Conservation (phyloP, 2,329 filamentous ascomycete species). For the Tolypocladium pustulatum region DNA sequence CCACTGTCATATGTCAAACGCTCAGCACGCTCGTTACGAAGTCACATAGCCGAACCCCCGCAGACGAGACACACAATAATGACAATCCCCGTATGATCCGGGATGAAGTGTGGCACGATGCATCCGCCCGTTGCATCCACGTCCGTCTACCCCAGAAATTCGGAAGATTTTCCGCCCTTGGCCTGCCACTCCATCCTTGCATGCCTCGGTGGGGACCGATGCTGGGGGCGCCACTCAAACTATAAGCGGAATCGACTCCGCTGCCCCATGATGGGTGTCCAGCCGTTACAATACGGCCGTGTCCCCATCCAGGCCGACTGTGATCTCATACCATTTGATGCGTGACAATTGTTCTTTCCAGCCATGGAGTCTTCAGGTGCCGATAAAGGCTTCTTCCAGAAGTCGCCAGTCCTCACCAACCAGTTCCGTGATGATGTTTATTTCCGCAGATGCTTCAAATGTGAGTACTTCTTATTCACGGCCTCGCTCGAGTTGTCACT, state of each 20-base stretch:
- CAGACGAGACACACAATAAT: background rate
- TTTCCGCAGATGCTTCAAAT: constrained; percentile 38
- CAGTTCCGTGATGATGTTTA: constrained; percentile 46
- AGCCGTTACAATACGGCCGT: background rate
- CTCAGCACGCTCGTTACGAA: too few species aligned
- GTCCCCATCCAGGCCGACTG: background rate
- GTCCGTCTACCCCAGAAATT: background rate
- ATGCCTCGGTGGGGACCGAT: background rate
- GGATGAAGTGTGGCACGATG: background rate
- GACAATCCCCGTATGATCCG: background rate
- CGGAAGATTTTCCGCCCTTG: background rate
- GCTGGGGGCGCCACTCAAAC: background rate
- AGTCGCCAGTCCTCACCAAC: constrained; percentile 39
- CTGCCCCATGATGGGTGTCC: background rate
- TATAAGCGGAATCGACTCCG: background rate
- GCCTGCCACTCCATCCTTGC: background rate
- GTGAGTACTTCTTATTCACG: constrained; percentile 22
- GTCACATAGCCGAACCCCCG: background rate
- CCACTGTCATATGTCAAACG: background rate
- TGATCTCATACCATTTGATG: background rate
- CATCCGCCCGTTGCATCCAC: background rate
- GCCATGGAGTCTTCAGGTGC: constrained; percentile 33
- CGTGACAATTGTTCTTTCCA: background rate
- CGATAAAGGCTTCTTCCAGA: constrained; percentile 46
- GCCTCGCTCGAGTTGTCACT: background rate